Conservation (phyloP, 2,329 filamentous ascomycete genomes). For the Trichoderma aggressivum region DNA sequence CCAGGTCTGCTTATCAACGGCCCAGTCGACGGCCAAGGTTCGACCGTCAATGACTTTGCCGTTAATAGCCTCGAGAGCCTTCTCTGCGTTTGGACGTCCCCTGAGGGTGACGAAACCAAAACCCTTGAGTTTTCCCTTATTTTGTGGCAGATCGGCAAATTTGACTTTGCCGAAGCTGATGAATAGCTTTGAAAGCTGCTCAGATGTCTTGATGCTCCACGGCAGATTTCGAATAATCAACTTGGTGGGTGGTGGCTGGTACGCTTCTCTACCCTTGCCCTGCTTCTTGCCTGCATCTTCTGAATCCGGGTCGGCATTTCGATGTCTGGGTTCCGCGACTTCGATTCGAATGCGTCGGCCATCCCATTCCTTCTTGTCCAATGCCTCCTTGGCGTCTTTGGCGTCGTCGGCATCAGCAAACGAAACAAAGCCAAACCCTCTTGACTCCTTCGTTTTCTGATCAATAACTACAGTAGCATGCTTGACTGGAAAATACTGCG, state of each 20-base stretch:
- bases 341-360: conserved; percentile 83
- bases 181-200: conserved; percentile 78
- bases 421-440: conserved; percentile 95
- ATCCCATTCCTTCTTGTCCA: conserved; percentile 73
- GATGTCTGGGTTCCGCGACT: conserved; percentile 78
- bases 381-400: conserved; percentile 71
- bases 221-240: conserved; percentile 90
- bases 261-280: conserved; percentile 48
- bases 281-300: conserved; percentile 43
- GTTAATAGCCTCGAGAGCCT: conserved; percentile 79
- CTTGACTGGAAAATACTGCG: conserved; percentile 89
- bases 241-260: conserved; percentile 67
- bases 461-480: conserved; percentile 92
- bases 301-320: conserved; percentile 52
- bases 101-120: conserved; percentile 92
- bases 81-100: conserved; percentile 86
- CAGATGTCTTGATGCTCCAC: conserved; percentile 87
- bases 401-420: conserved; percentile 94
- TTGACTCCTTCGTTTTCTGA: conserved; percentile 77
- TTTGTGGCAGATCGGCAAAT: conserved; percentile 77
- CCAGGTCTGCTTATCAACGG: conserved; percentile 88
- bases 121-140: conserved; percentile 71
- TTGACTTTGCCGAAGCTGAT: conserved; percentile 88
- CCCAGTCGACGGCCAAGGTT: conserved; percentile 91
- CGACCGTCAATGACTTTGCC: conserved; percentile 87